Percentiles rank a stretch among this genome's conserved stretches.
Evolutionary conservation across 148 eudicot species (phyloP).

Genomic region (Chenopodium suecicum): DNA sequence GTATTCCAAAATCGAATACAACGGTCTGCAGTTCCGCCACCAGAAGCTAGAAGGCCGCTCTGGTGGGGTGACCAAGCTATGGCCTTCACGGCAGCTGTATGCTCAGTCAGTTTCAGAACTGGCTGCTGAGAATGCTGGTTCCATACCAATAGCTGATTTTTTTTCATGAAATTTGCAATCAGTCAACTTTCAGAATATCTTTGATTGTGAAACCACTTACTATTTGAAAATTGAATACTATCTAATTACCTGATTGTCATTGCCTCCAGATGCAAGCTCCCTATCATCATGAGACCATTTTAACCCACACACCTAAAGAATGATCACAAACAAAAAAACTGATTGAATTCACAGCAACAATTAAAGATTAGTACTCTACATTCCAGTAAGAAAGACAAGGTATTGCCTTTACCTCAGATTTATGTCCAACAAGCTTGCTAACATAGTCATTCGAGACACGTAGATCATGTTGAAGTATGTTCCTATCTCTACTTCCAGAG

Average conservation of each 20-base stretch:
- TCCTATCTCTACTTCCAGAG: slow-evolving; percentile 94
- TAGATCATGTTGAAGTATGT: slow-evolving; percentile 94
- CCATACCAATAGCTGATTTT: slow-evolving; percentile 80
- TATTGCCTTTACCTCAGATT: slow-evolving; percentile 70
- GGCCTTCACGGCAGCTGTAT: slow-evolving; percentile 98
- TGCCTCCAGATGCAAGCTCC: slow-evolving; percentile 98
- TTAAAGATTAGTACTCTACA: neutral
- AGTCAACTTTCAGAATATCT: neutral
- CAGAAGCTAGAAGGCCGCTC: slow-evolving; percentile 80
- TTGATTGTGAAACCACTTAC: neutral
- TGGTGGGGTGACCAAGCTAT: slow-evolving; percentile 99
- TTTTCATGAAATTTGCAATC: neutral
- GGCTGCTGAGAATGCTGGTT: slow-evolving; percentile 89
- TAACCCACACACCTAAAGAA: slow-evolving; percentile 81
- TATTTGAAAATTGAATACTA: neutral
- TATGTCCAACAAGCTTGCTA: slow-evolving; percentile 91
- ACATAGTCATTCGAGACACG: slow-evolving; percentile 81
- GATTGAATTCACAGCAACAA: too few relatives aligned
- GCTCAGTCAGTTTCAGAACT: slow-evolving; percentile 65
- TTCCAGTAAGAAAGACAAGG: neutral
- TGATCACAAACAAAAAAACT: neutral
- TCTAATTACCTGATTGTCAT: slow-evolving; percentile 82
- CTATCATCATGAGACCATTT: slow-evolving; percentile 99
- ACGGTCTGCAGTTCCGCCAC: slow-evolving; percentile 98
- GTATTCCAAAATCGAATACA: slow-evolving; percentile 99